Evolutionary conservation across 2,329 filamentous ascomycete genomes (phyloP), one percentile per base, ranked within the genome.

Genomic region (Magnaporthiopsis poae): DNA sequence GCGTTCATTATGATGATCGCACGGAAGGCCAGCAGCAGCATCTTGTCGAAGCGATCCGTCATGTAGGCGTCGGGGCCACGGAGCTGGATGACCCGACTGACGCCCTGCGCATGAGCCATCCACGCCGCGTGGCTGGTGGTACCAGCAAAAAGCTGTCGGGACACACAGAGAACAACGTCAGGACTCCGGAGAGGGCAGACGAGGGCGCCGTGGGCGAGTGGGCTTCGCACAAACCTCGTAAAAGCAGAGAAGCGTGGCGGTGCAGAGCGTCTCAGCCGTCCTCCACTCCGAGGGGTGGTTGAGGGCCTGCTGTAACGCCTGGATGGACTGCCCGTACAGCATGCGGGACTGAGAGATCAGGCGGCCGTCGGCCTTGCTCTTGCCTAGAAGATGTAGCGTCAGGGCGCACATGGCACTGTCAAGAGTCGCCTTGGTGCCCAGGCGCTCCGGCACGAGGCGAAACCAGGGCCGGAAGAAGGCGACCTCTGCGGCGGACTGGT

Each of bases 361-460:
- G n/a, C 59, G 9, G 1, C 71, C 62, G 61, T 78, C 73, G 29
- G 68, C 68, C 8, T 70, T 72, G 66, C 74, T 71, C 68, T 78
- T 80, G 18, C 76, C 78, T 15, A 75, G 69, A 4, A 80, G 69
- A 65, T 80, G 77, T 63, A 80, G 70, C 27, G 74, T 71, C 60
- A 80, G 72, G 5, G 76, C 74, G 67, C 73, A 76, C 68, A 78
- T 72, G 64, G 78, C 77, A 60, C 75, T 76, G 66, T 80, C 78
- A 8, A 80, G 71, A 0, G 75, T 72, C 5, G 73, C 72, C 60
- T 73, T 74, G 61, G 70, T 73, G 35, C 78, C 78, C 21, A 80
- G 70, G n/a, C 70, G 72, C 25, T 71, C n/a, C 3, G 71, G 71
- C 11, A 74, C 68, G 3, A 67, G 67, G 31, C 68, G 65, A 65